Evolutionary conservation across 2,329 filamentous ascomycete species (phyloP), one percentile per base, ranked within the genome.

Genomic region (Pyricularia sp.): DNA sequence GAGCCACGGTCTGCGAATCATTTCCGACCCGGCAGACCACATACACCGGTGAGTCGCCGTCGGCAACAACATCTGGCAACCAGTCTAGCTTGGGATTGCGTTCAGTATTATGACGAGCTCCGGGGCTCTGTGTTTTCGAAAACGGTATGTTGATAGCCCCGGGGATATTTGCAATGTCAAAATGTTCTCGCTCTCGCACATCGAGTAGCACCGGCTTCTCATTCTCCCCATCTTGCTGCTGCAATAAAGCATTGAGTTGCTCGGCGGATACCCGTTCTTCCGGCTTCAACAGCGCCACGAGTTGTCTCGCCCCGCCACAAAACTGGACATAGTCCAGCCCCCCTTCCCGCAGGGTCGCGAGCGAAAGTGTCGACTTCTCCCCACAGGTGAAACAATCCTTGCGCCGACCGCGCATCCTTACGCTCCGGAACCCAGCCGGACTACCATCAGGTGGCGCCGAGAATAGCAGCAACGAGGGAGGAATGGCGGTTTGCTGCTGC

Each of bases 241-340:
- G 75, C 9, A 59, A n/a, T 10, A 14, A 23, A 17, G 10, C 69
- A 23, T 82, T 80, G 73, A 92, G 94, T 5, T 90, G 84, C 0
- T 78, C 74, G 0, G 88, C 88, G 0, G 88, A 86, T 42, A 97
- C 84, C 10, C 93, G 86, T 72, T 95, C 90, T 0, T 88, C 83
- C 0, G 87, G 79, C 6, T 74, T 76, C 0, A 97, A 82, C 3
- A 90, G 71, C 11, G 81, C 79, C 23, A 90, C 80, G 0, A 88
- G 84, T 66, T 76, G 68, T 76, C 69, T 71, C 1, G 80, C 77
- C 0, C 87, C 83, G 4, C 94, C 93, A 75, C 94, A 98, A 76
- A 98, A 97, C 68, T 90, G 88, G 0, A 91, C 85, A 76, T 98
- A 98, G 76, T 97, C 92, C 65, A 94, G 81, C 5, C 86, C 89